Conservation (phyloP, 2,329 filamentous ascomycete genomes). For the Talaromyces pinophilus region DNA sequence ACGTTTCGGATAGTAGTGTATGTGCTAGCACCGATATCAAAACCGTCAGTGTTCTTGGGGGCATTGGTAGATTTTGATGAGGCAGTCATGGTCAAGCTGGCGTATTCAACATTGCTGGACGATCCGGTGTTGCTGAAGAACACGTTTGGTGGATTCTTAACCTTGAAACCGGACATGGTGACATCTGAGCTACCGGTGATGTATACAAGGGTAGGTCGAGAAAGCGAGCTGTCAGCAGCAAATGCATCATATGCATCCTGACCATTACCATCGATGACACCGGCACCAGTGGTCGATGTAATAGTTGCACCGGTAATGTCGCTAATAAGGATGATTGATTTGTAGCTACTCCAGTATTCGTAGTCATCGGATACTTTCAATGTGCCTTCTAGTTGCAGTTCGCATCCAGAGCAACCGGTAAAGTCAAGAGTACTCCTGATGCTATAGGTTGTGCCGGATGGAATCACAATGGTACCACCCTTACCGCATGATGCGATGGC, state of each 20-base stretch:
- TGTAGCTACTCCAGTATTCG: slow-evolving; percentile 46
- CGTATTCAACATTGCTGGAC: slow-evolving; percentile 40
- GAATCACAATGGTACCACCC: slow-evolving; percentile 50
- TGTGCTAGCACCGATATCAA: slow-evolving; percentile 45
- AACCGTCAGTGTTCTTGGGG: slow-evolving; percentile 49
- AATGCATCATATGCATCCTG: slow-evolving; percentile 48
- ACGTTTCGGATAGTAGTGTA: slow-evolving; percentile 42
- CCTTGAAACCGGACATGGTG: slow-evolving; percentile 39
- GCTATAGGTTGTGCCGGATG: slow-evolving; percentile 45
- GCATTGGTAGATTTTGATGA: slow-evolving; percentile 42
- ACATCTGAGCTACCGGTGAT: slow-evolving; percentile 45
- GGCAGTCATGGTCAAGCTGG: slow-evolving; percentile 43
- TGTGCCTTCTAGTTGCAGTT: slow-evolving; percentile 50
- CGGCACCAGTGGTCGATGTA: slow-evolving; percentile 43
- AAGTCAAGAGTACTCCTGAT: slow-evolving; percentile 49
- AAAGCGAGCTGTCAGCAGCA: slow-evolving; percentile 41
- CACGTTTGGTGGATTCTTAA: slow-evolving; percentile 50
- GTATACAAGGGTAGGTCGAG: slow-evolving; percentile 46
- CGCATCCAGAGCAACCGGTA: slow-evolving; percentile 47
- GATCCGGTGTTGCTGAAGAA: slow-evolving; percentile 46
- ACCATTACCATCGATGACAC: slow-evolving; percentile 52
- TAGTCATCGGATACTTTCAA: slow-evolving; percentile 45
- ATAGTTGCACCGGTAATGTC: slow-evolving; percentile 44
- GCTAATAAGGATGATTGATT: slow-evolving; percentile 44
- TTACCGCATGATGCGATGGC: slow-evolving; percentile 47